Evolutionary conservation across 768 basidiomycete species (phyloP).

Genomic region (Termitomyces sp.): DNA sequence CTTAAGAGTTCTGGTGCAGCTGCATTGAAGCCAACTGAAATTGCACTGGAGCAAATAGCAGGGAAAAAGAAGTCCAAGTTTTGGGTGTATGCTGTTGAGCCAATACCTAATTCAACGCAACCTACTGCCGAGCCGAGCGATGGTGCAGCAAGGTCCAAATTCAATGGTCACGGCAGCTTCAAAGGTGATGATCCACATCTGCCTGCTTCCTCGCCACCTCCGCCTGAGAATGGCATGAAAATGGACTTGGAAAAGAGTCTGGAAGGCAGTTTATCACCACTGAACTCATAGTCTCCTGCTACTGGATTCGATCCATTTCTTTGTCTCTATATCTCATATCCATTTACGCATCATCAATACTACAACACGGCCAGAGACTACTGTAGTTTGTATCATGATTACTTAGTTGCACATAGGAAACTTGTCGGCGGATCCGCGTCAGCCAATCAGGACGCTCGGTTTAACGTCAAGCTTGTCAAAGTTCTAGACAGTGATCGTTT

Average conservation of each 20-base stretch:
- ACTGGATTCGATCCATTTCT: not conserved
- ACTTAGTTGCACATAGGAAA: not conserved
- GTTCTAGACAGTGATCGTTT: not conserved
- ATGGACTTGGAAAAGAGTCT: constrained; percentile 27
- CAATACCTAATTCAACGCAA: constrained; percentile 35
- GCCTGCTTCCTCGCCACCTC: not conserved
- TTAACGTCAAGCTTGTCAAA: not conserved
- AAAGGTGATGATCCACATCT: constrained; percentile 12
- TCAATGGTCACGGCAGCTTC: constrained; percentile 4
- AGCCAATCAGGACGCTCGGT: constrained; percentile 7
- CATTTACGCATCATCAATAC: constrained; percentile 4
- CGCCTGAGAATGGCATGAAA: constrained; percentile 12
- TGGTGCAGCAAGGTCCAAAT: constrained; percentile 6
- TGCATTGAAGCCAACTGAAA: constrained; percentile 64
- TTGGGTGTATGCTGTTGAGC: constrained; percentile 87
- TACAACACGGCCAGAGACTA: constrained; percentile 1
- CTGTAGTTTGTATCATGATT: not conserved
- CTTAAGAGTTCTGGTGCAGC: constrained; percentile 57
- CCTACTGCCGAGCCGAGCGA: constrained; percentile 13
- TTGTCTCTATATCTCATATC: constrained; percentile 4
- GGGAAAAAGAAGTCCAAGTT: constrained; percentile 85
- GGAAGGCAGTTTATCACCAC: constrained; percentile 39
- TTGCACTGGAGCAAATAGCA: constrained; percentile 68
- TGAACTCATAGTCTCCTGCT: constrained; percentile 23
- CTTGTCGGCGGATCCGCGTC: not conserved